Percentiles rank a stretch among this genome's conserved stretches.
phyloP scores from a whole-genome alignment of 345 rosid genomes.

The Clausena lansium region DNA sequence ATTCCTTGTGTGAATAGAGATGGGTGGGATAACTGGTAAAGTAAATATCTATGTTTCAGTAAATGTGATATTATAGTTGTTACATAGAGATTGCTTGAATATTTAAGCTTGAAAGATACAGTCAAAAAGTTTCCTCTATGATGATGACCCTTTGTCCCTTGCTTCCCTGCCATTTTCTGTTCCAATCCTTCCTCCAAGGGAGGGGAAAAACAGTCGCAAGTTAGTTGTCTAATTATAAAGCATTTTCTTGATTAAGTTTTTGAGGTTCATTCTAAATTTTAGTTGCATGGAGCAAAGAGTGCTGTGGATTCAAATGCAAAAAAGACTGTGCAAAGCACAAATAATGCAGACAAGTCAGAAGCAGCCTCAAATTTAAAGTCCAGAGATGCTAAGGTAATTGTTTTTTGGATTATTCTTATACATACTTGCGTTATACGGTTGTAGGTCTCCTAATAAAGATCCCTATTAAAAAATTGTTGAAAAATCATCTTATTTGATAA shows the following conservation, averaged over 20 bases:
- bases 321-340: slow-evolving; percentile 35
- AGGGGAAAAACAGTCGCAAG: background rate
- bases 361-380: slow-evolving; percentile 37
- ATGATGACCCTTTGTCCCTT: background rate
- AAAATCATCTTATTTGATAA: background rate
- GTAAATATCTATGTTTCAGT: background rate
- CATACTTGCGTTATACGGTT: background rate
- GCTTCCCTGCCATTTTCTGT: background rate
- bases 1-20: background rate
- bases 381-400: slow-evolving; percentile 46
- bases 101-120: background rate
- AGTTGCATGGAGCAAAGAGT: slow-evolving; percentile 36
- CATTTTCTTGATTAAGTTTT: slow-evolving; percentile 10
- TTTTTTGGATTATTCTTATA: background rate
- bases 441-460: background rate
- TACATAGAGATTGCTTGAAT: background rate
- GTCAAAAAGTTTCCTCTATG: background rate
- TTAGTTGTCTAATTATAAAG: background rate
- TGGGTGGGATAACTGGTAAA: background rate
- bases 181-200: background rate
- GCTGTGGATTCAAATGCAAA: slow-evolving; percentile 41
- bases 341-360: slow-evolving; percentile 45
- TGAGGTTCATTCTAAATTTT: slow-evolving; percentile 14
- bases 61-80: slow-evolving; percentile 1
- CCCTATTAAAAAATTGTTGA: background rate